A percentile compares a stretch with the other conserved stretches of the same genome.
phyloP scores from a whole-genome alignment of 345 rosid genomes.

The Excoecaria cochinchinensis region DNA sequence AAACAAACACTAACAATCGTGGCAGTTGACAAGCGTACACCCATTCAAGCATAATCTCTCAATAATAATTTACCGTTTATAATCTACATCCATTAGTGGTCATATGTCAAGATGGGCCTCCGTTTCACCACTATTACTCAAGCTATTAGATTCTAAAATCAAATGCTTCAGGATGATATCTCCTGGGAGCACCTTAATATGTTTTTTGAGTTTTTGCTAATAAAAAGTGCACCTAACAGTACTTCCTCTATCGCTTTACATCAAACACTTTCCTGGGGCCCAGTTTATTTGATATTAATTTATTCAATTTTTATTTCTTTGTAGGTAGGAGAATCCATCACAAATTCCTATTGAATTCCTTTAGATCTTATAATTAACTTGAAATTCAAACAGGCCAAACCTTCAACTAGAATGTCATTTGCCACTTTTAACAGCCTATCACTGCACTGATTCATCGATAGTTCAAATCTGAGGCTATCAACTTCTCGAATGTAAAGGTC shows the following conservation, averaged over 20 bases:
- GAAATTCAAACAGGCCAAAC: conserved; percentile 35
- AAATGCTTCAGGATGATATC: neutral
- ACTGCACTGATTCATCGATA: conserved; percentile 76
- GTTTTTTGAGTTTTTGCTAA: neutral
- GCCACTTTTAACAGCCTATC: conserved; percentile 65
- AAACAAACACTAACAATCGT: neutral
- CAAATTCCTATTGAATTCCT: conserved; percentile 4
- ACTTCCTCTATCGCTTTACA: neutral
- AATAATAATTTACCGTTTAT: neutral
- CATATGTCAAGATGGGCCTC: neutral
- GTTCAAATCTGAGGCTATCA: conserved; percentile 90
- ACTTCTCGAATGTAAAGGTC: conserved; percentile 87
- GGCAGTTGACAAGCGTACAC: neutral
- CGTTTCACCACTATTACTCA: neutral
- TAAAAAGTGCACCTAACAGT: neutral
- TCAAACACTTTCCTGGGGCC: neutral
- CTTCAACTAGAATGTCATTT: conserved; percentile 78
- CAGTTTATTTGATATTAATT: neutral
- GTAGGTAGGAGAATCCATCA: neutral
- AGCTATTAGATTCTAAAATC: neutral
- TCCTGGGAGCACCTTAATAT: neutral
- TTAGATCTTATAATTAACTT: conserved; percentile 10
- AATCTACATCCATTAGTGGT: neutral
- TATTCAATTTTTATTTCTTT: conserved; percentile 3
- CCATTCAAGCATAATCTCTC: neutral